Evolutionary conservation across 345 rosid genomes (phyloP).

Genomic region (Triadica sebifera): DNA sequence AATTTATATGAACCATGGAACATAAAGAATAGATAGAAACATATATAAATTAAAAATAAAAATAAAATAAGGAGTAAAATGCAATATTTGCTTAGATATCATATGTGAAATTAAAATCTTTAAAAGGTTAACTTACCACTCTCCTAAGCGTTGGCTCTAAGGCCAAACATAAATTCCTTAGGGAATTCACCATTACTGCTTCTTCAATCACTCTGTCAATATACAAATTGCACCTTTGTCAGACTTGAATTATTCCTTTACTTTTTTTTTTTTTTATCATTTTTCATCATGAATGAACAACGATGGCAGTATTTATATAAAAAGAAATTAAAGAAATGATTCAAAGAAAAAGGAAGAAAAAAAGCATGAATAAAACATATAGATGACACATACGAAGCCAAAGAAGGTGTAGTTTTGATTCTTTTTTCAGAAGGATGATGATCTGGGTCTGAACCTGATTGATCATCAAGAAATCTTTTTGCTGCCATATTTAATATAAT

Average conservation of each 20-base stretch:
- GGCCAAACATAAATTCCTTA: slow-evolving; percentile 44
- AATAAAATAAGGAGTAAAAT: background rate
- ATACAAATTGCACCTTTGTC: background rate
- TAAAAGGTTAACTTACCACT: slow-evolving; percentile 51
- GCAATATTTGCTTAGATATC: background rate
- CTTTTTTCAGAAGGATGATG: slow-evolving; percentile 46
- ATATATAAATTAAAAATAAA: background rate
- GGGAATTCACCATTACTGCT: slow-evolving; percentile 45
- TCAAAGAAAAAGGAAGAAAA: background rate
- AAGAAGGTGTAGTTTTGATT: slow-evolving; percentile 46
- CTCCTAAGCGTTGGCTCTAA: slow-evolving; percentile 77
- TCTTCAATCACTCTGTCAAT: slow-evolving; percentile 56
- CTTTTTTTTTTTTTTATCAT: background rate
- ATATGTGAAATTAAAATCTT: too few relatives aligned
- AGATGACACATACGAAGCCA: slow-evolving; percentile 60
- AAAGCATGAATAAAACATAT: background rate
- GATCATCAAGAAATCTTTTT: slow-evolving; percentile 47
- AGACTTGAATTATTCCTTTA: too few relatives aligned
- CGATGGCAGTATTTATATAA: too few relatives aligned
- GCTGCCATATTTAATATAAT: slow-evolving; percentile 44
- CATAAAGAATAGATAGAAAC: too few relatives aligned
- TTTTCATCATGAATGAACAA: too few relatives aligned
- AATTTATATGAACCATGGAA: too few relatives aligned
- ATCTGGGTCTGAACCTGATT: slow-evolving; percentile 37
- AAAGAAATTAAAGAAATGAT: background rate